phyloP scores from a whole-genome alignment of 2,329 filamentous ascomycete genomes.

The Bretziella fagacearum region DNA sequence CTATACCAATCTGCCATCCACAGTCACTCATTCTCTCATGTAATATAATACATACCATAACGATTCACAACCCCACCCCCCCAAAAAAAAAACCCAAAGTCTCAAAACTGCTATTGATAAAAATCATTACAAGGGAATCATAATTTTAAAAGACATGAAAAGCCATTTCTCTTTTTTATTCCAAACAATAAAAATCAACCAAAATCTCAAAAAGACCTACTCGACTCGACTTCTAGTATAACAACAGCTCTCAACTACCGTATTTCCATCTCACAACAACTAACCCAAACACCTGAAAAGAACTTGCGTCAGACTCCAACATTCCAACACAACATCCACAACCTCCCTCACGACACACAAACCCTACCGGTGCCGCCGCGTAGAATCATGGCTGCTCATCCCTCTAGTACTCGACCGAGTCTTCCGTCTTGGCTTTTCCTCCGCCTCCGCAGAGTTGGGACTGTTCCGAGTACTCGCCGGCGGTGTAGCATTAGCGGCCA shows the following conservation, averaged over 20 bases:
- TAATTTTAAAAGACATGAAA: too few species aligned
- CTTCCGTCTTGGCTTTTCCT: conserved; percentile 9
- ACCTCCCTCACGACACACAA: too few species aligned
- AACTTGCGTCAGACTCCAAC: not conserved
- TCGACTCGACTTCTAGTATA: not conserved
- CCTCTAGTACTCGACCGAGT: conserved; percentile 2
- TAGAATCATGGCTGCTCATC: conserved; percentile 7
- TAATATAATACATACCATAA: not conserved
- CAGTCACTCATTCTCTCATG: not conserved
- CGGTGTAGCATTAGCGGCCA: conserved; percentile 8
- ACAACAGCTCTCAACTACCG: too few species aligned
- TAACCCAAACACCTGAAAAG: conserved; percentile 1
- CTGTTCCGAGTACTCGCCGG: conserved; percentile 6
- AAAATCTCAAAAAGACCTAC: not conserved
- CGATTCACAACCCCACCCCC: not conserved
- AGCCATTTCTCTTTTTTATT: not conserved
- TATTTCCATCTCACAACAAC: not conserved
- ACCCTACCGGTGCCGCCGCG: conserved; percentile 13
- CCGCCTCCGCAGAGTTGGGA: conserved; percentile 9
- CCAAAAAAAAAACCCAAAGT: not conserved
- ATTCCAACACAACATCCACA: not conserved
- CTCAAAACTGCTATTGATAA: too few species aligned
- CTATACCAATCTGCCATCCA: too few species aligned
- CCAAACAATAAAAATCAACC: conserved; percentile 6
- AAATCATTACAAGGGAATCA: too few species aligned